Evolutionary conservation across 345 rosid genomes (phyloP), one percentile per base, ranked within the genome.

Genomic region (Camelina neglecta): DNA sequence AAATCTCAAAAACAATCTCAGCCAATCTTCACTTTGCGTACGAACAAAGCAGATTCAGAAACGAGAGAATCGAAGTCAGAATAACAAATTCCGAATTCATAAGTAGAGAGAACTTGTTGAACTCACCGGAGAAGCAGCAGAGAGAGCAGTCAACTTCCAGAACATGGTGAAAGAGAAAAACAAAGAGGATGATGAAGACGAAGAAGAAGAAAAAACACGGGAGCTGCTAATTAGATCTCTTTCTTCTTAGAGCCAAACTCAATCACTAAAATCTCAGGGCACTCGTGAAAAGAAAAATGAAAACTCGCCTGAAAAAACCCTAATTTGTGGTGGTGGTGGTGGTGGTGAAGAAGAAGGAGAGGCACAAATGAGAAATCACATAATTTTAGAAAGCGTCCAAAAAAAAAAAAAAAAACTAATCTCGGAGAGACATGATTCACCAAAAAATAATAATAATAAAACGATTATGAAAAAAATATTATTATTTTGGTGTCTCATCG

Each of bases 51-150:
- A 55, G 24, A 69, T 44, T 60, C 59, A 57, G 11, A 57, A 44
- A 44, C 8, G 49, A 48, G 11, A 45, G 0, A 51, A 67, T 41
- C 53, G 55, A 21, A 62, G 45, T 69, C 9, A 61, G 41, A 38
- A 13, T n/a, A 66, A 11, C 4, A 63, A 63, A 72, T 9, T 59
- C 39, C 2, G 3, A 54, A 67, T 77, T 60, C 42, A 60, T 74
- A 73, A 35, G 54, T 64, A 47, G 60, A 10, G 24, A 61, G 75
- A 59, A 59, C 74, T 39, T 67, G 36, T 2, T 65, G 35, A 6
- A 82, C 94, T 90, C 50, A 95, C 99, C 38, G 99, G 97, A 39
- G 97, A 92, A 67, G 99, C 86, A 49, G 97, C 81, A n/a, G 99
- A 89, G 67, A 95, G 83, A 76, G 90, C 74, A 42, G 98, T 80